Conservation (phyloP, 345 rosid species). For the Brassica incana region DNA sequence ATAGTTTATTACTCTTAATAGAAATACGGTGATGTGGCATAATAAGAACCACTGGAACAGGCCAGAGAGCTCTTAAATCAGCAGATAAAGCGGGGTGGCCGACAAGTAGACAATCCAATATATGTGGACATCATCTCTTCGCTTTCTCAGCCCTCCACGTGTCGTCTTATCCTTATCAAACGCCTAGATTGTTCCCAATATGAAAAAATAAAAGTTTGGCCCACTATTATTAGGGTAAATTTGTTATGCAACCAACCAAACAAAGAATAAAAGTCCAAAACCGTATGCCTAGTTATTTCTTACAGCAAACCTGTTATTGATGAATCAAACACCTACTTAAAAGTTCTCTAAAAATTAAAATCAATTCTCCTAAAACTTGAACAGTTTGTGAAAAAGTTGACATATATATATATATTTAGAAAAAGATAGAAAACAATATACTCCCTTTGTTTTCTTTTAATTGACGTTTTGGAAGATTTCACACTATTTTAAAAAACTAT, state of each 20-base stretch:
- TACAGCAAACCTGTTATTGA: neutral
- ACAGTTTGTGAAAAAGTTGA: neutral
- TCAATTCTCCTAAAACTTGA: neutral
- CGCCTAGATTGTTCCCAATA: conserved; percentile 21
- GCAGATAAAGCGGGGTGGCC: conserved; percentile 75
- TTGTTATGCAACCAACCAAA: neutral
- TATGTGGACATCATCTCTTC: conserved; percentile 53
- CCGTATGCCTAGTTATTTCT: neutral
- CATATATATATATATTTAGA: too few species aligned
- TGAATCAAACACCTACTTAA: too few species aligned
- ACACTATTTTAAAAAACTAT: too few species aligned
- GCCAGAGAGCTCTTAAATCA: conserved; percentile 27
- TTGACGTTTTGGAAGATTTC: too few species aligned
- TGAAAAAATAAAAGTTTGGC: neutral
- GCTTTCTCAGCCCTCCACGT: conserved; percentile 48
- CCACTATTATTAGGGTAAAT: conserved; percentile 17
- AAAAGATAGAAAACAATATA: too few species aligned
- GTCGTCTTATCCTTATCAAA: conserved; percentile 31
- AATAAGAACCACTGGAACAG: conserved; percentile 26
- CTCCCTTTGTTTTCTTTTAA: too few species aligned
- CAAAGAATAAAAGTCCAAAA: neutral
- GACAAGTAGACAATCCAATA: conserved; percentile 69
- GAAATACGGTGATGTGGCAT: conserved; percentile 27
- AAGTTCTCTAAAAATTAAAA: neutral
- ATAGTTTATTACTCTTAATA: conserved; percentile 2